These are phyloP conservation scores for Sonneratia alba DNA, from an alignment of 345 rosid genomes.

Conservation along the genomic window DNA sequence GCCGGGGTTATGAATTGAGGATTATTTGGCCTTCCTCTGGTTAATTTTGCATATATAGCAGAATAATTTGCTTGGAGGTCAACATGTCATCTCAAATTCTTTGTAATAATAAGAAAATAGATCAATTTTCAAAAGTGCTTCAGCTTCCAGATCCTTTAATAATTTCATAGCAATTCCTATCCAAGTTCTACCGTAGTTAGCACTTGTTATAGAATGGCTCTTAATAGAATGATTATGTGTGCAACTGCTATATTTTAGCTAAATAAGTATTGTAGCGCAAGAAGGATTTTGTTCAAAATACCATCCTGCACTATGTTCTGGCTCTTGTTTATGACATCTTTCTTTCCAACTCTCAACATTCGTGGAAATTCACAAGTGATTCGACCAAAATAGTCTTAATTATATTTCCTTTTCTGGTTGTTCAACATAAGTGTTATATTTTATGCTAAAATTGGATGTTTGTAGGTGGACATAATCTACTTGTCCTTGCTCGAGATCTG, in stretches of 20 bases:
- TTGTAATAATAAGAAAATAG: background rate
- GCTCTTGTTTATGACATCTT: background rate
- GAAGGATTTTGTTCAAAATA: background rate
- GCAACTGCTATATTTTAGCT: background rate
- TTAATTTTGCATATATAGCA: background rate
- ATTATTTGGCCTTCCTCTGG: background rate
- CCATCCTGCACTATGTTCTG: background rate
- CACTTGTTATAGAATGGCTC: background rate
- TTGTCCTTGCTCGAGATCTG: conserved; percentile 73
- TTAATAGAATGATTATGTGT: background rate
- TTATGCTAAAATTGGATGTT: conserved; percentile 6
- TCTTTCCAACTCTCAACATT: background rate
- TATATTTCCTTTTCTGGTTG: background rate
- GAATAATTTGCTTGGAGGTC: background rate
- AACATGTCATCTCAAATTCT: background rate
- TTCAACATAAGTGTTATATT: background rate
- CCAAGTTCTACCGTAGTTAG: background rate
- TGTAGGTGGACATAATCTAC: conserved; percentile 82
- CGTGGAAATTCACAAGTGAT: background rate
- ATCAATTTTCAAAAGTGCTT: background rate
- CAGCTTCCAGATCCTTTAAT: background rate
- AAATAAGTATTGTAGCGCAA: background rate
- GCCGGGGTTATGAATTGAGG: background rate
- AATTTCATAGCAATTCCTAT: background rate
- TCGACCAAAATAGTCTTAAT: conserved; percentile 9